Base-by-base conservation (phyloP, 768 basidiomycete genomes). In the Crassisporium funariophilum region DNA sequence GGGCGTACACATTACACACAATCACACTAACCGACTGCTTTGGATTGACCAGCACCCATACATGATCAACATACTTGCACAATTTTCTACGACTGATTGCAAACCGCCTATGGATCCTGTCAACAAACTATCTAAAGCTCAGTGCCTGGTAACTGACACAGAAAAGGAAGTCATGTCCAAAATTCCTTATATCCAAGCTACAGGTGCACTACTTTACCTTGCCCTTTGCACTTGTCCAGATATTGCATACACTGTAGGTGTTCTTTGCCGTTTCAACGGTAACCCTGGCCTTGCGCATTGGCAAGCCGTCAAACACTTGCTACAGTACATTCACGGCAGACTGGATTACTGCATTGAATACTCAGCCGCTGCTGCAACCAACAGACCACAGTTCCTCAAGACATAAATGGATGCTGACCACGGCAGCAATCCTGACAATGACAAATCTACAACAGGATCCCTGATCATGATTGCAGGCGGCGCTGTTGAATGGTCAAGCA, bases 361-460 rank as follows among this genome's bases (percentile, higher is more conserved):
- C 23, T 29, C 43, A 25, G 49, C 39, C 11, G 10, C 20, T 13
- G 11, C 38, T 3, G 35, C n/a, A n/a, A n/a, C n/a, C n/a, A n/a
- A n/a, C n/a, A n/a, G n/a, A n/a, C n/a, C n/a, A n/a, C n/a, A n/a
- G n/a, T n/a, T 53, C n/a, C 57, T 66, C 55, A 22, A 27, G 3
- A 54, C 49, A 6, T 64, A 41, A 37, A 50, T 55, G 39, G 65
- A 69, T 53, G 56, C 68, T 13, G 64, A 66, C 41, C 65, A 63
- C 46, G 64, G 65, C 24, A 63, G 57, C 1, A 49, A 58, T 44
- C 44, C 48, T 1, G 62, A 65, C 37, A 59, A 38, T 44, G 60
- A 63, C 17, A 59, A 58, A 22, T 73, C 70, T 0, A 72, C 65
- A 23, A 56, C 62, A 20, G 73, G 74, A 2, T 73, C 65, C 52